Percentiles rank a stretch among this genome's conserved stretches.
phyloP scores from a whole-genome alignment of 2,329 filamentous ascomycete genomes.

The Biscogniauxia marginata region DNA sequence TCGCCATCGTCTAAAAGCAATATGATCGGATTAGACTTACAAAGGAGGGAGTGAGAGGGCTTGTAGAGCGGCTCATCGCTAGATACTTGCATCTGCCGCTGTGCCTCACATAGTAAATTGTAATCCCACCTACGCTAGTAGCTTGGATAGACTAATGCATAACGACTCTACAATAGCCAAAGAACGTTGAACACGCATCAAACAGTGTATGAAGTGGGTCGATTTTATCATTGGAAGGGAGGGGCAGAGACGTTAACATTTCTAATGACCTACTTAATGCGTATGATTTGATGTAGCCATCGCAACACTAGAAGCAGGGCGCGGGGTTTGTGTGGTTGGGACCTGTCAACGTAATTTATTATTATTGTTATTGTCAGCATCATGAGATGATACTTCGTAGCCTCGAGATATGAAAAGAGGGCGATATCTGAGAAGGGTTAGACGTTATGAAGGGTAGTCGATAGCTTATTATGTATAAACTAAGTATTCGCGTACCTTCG shows the following conservation, averaged over 20 bases:
- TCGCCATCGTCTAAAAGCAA: too few relatives aligned
- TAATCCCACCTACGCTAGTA: neutral
- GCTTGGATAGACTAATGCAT: constrained; percentile 7
- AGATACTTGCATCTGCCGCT: neutral
- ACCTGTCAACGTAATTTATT: too few relatives aligned
- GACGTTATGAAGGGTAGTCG: too few relatives aligned
- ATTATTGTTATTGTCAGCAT: too few relatives aligned
- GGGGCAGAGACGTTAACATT: neutral
- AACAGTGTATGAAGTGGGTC: neutral
- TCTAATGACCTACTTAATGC: neutral
- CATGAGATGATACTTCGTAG: too few relatives aligned
- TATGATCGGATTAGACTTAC: too few relatives aligned
- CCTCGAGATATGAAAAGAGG: too few relatives aligned
- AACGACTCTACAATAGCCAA: neutral
- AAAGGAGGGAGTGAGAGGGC: too few relatives aligned
- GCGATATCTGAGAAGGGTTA: too few relatives aligned
- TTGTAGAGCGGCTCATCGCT: neutral
- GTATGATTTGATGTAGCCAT: too few relatives aligned
- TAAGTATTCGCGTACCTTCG: neutral
- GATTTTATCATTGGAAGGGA: neutral
- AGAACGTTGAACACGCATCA: neutral
- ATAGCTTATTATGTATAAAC: neutral
- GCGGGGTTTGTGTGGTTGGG: too few relatives aligned
- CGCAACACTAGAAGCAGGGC: too few relatives aligned
- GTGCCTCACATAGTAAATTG: neutral